These are phyloP conservation scores for Rhodomyrtus tomentosa DNA, from an alignment of 345 rosid genomes.

Conservation along the genomic window DNA sequence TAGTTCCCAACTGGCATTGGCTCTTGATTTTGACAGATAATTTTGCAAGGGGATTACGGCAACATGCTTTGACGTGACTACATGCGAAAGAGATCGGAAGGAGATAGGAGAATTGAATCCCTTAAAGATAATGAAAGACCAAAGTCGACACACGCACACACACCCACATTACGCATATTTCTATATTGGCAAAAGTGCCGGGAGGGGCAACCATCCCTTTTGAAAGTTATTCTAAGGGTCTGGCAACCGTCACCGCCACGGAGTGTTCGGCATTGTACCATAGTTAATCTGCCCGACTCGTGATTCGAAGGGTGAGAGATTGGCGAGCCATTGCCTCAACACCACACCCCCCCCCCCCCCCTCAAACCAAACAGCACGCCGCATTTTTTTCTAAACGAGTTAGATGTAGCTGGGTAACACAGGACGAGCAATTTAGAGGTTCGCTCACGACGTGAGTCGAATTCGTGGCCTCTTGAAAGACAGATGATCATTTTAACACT, in stretches of 20 bases:
- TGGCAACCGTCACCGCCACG: no score
- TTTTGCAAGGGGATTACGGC: neutral
- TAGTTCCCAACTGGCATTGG: neutral
- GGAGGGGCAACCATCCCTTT: neutral
- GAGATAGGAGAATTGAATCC: neutral
- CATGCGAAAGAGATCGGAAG: neutral
- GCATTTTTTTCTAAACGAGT: neutral
- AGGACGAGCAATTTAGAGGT: neutral
- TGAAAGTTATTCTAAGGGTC: neutral
- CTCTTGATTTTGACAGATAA: neutral
- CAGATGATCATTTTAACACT: neutral
- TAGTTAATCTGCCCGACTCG: neutral
- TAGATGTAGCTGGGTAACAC: neutral
- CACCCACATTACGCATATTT: neutral
- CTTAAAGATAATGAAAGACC: neutral
- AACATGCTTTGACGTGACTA: neutral
- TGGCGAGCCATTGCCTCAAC: neutral
- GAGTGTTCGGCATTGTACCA: neutral
- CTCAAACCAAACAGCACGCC: accelerated
- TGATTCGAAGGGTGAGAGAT: neutral
- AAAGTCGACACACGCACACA: neutral
- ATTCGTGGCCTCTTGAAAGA: neutral
- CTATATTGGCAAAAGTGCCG: neutral
- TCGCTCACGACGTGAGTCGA: neutral
- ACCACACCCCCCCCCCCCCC: no score